Evolutionary conservation across 2,329 filamentous ascomycete genomes (phyloP).

Genomic region (Phaeosphaeria sp.): DNA sequence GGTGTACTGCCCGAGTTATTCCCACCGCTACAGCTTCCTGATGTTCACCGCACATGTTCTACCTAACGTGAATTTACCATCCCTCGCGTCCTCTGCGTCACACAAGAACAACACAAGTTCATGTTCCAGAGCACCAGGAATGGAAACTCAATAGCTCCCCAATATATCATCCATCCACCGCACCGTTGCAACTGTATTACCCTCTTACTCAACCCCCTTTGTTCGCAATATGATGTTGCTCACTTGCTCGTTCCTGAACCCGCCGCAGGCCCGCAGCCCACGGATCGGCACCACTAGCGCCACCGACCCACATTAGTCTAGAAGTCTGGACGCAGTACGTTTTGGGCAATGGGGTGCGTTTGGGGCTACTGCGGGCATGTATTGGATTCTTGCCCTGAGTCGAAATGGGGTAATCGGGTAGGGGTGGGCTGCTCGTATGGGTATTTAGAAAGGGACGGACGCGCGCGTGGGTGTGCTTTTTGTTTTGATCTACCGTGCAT

Average conservation of each 20-base stretch:
- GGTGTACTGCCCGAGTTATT: background rate
- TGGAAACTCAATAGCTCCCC: no score
- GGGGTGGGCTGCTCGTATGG: background rate
- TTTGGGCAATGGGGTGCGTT: slow-evolving; percentile 1
- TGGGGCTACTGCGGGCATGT: slow-evolving; percentile 11
- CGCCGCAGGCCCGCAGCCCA: no score
- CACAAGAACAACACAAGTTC: no score
- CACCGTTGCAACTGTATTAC: background rate
- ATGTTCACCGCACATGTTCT: background rate
- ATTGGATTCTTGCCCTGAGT: slow-evolving; percentile 1
- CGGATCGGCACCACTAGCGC: slow-evolving; percentile 4
- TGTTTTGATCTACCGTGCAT: background rate
- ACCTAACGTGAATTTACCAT: no score
- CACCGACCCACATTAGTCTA: slow-evolving; percentile 7
- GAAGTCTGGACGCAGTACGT: slow-evolving; percentile 5
- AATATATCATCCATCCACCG: background rate
- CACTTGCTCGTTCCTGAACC: background rate
- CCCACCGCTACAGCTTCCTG: background rate
- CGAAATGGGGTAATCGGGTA: background rate
- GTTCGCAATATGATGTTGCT: background rate
- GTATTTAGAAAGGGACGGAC: background rate
- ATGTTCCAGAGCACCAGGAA: no score
- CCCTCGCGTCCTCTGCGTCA: no score
- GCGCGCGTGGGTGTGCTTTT: background rate
- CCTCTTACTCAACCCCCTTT: background rate